Evolutionary conservation across 2,329 filamentous ascomycete genomes (phyloP).

Genomic region (Trichophyton rubrum): DNA sequence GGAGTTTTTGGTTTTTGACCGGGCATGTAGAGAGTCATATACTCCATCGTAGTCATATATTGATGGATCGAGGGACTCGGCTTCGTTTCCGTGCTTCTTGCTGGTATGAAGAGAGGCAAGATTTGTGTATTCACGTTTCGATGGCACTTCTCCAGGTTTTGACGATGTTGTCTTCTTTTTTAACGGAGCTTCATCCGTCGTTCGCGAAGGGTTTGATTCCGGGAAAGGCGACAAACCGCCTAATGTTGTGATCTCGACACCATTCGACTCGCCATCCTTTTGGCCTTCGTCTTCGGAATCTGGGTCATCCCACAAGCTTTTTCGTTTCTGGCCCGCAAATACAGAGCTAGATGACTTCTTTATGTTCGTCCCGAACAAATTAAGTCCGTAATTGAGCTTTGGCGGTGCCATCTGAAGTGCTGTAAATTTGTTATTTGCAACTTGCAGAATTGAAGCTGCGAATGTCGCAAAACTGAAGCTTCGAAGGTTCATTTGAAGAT

Average conservation of each 20-base stretch:
- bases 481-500: not conserved
- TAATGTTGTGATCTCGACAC: constrained; percentile 28
- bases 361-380: constrained; percentile 27
- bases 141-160: constrained; percentile 8
- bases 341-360: constrained; percentile 19
- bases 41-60: constrained; percentile 40
- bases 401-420: constrained; percentile 20
- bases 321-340: constrained; percentile 33
- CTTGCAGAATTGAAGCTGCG: not conserved
- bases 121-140: constrained; percentile 25
- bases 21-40: constrained; percentile 37
- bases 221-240: constrained; percentile 21
- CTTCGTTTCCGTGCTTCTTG: constrained; percentile 33
- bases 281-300: constrained; percentile 23
- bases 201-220: not conserved
- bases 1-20: constrained; percentile 20
- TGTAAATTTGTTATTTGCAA: not conserved
- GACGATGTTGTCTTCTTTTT: not conserved
- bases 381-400: constrained; percentile 33
- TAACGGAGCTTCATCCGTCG: not conserved
- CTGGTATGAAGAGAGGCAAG: constrained; percentile 36
- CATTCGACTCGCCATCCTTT: constrained; percentile 5
- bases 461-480: not conserved
- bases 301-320: constrained; percentile 36
- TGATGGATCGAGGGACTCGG: constrained; percentile 33